Evolutionary conservation across 192 early-diverging fungal genomes (phyloP), one percentile per base, ranked within the genome.

Genomic region (Borealophlyctis nickersoniae): DNA sequence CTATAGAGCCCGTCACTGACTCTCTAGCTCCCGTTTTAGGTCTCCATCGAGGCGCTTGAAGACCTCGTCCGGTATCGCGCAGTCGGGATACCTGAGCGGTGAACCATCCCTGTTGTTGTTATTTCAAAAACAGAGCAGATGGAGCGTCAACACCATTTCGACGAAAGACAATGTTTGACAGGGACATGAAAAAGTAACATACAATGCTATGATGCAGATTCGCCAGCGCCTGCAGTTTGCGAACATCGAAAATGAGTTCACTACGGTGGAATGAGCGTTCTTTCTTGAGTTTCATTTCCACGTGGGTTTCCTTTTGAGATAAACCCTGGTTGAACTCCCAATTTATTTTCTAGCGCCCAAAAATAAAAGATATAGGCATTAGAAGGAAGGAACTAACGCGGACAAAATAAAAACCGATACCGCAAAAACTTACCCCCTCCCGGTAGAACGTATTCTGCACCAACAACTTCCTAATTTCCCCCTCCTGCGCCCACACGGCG

Each of bases 241-340:
- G 90, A 23, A 73, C 71, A 36, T 97, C 94, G 52, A 94, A 86
- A n/a, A 97, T 79, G 2, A 97, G 80, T 65, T 97, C 93, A 60
- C 81, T 79, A 13, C 82, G 67, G 52, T 88, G 77, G 29, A 97
- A 80, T 2, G 87, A 86, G 24, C 92, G 73, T 57, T 92, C 92
- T 0, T 84, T 76, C 63, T 94, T 94, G 23, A 94, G 77, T 13
- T 80, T 81, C 73, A 89, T 73, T 66, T 94, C 90, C 39, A 87
- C 51, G 39, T 68, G 72, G 0, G 89, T 90, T 85, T 96, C 94
- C 81, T 87, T 69, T 4, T 78, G 29, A 29, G 55, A 22, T n/a
- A n/a, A n/a, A n/a, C n/a, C n/a, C n/a, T n/a, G n/a, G n/a, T n/a
- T n/a, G n/a, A n/a, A n/a, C n/a, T n/a, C n/a, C n/a, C n/a, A n/a